Percentiles rank a stretch among this genome's conserved stretches.
phyloP scores from a whole-genome alignment of 768 basidiomycete genomes.

The Asterophora lycoperdoides region DNA sequence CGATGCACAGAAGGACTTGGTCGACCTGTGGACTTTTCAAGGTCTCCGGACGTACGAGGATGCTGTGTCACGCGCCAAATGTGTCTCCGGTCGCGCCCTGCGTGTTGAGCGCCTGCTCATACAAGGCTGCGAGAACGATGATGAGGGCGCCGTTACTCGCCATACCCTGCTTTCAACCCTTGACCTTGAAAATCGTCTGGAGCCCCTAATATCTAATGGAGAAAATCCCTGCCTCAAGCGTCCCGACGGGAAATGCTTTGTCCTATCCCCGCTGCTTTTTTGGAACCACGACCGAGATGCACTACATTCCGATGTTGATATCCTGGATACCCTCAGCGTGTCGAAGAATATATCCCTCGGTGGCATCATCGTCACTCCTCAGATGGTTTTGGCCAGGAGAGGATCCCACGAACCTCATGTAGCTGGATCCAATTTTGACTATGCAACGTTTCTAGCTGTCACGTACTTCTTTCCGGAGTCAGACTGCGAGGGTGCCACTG shows the following conservation, averaged over 20 bases:
- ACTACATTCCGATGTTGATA: constrained; percentile 49
- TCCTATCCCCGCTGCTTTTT: no score
- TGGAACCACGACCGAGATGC: constrained; percentile 38
- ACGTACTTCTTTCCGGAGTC: constrained; percentile 81
- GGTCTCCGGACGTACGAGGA: constrained; percentile 66
- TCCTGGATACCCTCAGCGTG: constrained; percentile 54
- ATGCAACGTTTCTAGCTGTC: constrained; percentile 67
- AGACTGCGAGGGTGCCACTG: constrained; percentile 59
- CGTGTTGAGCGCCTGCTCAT: constrained; percentile 77
- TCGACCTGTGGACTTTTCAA: constrained; percentile 65
- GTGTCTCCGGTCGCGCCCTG: constrained; percentile 62
- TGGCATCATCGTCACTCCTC: constrained; percentile 61
- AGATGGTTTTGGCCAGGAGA: constrained; percentile 76
- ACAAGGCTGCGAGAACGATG: constrained; percentile 45
- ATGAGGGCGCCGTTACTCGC: constrained; percentile 54
- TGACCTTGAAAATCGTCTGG: constrained; percentile 58
- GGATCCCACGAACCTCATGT: constrained; percentile 49
- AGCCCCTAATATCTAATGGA: constrained; percentile 34
- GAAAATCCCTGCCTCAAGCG: constrained; percentile 50
- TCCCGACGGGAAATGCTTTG: no score
- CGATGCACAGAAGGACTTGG: constrained; percentile 58
- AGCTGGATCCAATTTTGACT: constrained; percentile 49
- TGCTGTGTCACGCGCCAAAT: constrained; percentile 66
- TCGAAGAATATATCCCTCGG: constrained; percentile 53
- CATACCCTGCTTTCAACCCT: constrained; percentile 61